phyloP scores from a whole-genome alignment of 768 basidiomycete species.

The Tricholoma terreum region DNA sequence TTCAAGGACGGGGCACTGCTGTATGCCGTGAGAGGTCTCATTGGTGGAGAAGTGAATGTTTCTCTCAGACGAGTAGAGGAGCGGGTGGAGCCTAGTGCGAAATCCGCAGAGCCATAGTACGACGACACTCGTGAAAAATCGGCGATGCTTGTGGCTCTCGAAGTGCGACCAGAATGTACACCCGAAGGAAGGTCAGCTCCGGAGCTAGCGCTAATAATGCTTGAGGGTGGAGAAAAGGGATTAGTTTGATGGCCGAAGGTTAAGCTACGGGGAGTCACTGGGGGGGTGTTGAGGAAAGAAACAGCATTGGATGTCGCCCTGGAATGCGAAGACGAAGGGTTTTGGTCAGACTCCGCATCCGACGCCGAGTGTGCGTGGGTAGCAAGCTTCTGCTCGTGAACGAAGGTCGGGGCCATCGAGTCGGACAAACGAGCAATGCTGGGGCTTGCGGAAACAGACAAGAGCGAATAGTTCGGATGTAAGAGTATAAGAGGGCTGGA shows the following conservation, averaged over 20 bases:
- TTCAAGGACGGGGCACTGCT: slow-evolving; percentile 45
- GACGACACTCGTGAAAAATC: slow-evolving; percentile 42
- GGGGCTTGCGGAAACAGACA: slow-evolving; percentile 6
- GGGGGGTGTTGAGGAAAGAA: slow-evolving; percentile 35
- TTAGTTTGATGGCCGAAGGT: slow-evolving; percentile 34
- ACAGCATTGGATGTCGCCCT: slow-evolving; percentile 30
- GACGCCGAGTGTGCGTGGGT: slow-evolving; percentile 20
- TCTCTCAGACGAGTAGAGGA: slow-evolving; percentile 48
- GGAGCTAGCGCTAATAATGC: slow-evolving; percentile 41
- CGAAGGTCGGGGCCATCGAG: slow-evolving; percentile 19
- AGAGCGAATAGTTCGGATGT: slow-evolving; percentile 13
- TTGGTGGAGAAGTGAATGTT: slow-evolving; percentile 54
- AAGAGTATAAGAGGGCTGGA: slow-evolving; percentile 29
- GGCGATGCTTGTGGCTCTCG: slow-evolving; percentile 37
- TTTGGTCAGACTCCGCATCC: slow-evolving; percentile 28
- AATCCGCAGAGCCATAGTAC: slow-evolving; percentile 31
- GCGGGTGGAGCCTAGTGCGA: slow-evolving; percentile 23
- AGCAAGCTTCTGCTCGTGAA: slow-evolving; percentile 28
- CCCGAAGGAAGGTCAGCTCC: slow-evolving; percentile 29
- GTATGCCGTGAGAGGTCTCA: slow-evolving; percentile 55
- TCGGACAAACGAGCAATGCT: not conserved
- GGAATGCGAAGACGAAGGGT: slow-evolving; percentile 27
- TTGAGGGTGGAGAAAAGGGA: slow-evolving; percentile 53
- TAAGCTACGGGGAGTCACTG: slow-evolving; percentile 39
- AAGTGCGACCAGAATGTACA: slow-evolving; percentile 36